These are phyloP conservation scores for Komagataella pastoris DNA, from an alignment of 805 yeast species.

Conservation along the genomic window DNA sequence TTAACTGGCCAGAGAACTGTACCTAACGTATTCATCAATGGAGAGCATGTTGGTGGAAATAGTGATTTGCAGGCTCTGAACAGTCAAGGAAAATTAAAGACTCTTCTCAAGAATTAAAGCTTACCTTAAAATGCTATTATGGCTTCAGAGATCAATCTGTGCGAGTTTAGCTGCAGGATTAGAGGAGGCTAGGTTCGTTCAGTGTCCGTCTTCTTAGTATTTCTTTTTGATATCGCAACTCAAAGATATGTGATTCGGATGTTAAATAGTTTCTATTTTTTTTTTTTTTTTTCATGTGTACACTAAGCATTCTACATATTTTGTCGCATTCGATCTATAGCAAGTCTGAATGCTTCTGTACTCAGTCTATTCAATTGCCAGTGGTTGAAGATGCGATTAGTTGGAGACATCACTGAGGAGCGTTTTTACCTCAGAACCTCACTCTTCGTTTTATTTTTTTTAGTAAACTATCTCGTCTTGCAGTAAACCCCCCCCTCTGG, in stretches of 20 bases:
- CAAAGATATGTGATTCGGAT: too few species aligned
- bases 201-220: background rate
- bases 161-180: too few species aligned
- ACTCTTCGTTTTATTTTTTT: background rate
- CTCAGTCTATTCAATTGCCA: too few species aligned
- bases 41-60: constrained; percentile 93
- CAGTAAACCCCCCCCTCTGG: background rate
- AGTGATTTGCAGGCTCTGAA: constrained; percentile 70
- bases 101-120: constrained; percentile 2
- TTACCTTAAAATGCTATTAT: background rate
- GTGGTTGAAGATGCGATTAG: background rate
- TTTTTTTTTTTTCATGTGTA: too few species aligned
- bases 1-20: constrained; percentile 88
- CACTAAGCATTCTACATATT: too few species aligned
- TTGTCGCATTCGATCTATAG: background rate
- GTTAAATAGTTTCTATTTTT: too few species aligned
- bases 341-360: background rate
- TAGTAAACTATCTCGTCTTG: background rate
- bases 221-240: too few species aligned
- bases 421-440: background rate
- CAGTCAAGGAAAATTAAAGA: constrained; percentile 39
- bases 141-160: background rate
- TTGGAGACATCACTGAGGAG: too few species aligned
- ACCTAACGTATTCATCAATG: constrained; percentile 83
- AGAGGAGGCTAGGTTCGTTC: background rate